Percentiles rank a stretch among this genome's conserved stretches.
Conservation (phyloP, 108 stramenopile genomes). For the Hondaea fermentalgiana region DNA sequence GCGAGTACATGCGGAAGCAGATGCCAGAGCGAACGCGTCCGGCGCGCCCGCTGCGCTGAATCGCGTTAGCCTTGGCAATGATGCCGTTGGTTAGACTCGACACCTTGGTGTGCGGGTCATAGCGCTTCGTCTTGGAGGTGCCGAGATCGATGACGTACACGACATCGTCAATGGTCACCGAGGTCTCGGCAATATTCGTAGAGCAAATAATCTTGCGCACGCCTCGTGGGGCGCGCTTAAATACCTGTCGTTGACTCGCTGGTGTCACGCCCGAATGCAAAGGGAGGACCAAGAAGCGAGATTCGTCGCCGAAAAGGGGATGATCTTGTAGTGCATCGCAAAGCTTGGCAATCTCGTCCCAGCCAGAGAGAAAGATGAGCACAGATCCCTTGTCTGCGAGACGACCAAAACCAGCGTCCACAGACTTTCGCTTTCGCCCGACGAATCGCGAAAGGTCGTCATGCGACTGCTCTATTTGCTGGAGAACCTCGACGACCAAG, state of each 20-base stretch:
- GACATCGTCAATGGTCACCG: slow-evolving; percentile 85
- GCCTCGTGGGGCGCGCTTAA: slow-evolving; percentile 31
- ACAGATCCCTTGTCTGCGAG: slow-evolving; percentile 51
- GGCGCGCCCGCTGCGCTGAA: slow-evolving; percentile 83
- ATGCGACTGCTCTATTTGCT: background rate
- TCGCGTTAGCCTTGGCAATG: slow-evolving; percentile 76
- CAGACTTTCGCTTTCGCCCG: background rate
- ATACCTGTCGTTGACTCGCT: slow-evolving; percentile 32
- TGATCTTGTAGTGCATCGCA: slow-evolving; percentile 52
- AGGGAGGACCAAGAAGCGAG: slow-evolving; percentile 25
- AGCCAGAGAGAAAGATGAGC: slow-evolving; percentile 82
- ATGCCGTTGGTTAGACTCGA: slow-evolving; percentile 63
- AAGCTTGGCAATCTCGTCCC: slow-evolving; percentile 74
- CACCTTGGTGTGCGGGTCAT: slow-evolving; percentile 57
- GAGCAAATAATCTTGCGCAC: slow-evolving; percentile 68
- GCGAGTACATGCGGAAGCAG: slow-evolving; percentile 76
- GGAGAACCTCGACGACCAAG: background rate
- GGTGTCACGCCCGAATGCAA: slow-evolving; percentile 44
- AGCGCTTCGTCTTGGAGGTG: slow-evolving; percentile 33
- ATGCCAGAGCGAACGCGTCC: slow-evolving; percentile 78
- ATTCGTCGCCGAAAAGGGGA: background rate
- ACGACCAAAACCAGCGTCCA: background rate
- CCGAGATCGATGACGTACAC: slow-evolving; percentile 32
- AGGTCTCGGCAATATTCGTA: slow-evolving; percentile 86
- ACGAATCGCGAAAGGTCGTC: background rate